Conservation (phyloP, 345 rosid genomes). For the Syzygium grande region DNA sequence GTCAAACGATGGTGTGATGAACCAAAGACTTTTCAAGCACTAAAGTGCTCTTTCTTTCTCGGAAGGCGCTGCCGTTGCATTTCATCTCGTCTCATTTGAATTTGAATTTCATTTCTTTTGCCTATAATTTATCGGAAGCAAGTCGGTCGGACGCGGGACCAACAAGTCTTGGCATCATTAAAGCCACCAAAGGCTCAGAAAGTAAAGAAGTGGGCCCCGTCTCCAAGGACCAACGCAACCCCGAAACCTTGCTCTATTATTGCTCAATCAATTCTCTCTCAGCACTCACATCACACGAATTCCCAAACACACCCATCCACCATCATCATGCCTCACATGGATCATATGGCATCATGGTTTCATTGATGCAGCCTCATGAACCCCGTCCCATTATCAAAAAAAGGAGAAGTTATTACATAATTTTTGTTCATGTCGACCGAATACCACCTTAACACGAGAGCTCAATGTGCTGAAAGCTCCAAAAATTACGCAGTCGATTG, state of each 20-base stretch:
- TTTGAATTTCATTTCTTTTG: neutral
- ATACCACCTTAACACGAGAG: neutral
- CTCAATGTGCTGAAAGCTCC: neutral
- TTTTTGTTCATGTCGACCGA: too few relatives aligned
- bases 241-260: neutral
- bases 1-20: too few relatives aligned
- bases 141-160: neutral
- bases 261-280: neutral
- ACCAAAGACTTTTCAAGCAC: too few relatives aligned
- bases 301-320: neutral
- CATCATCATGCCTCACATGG: neutral
- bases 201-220: neutral
- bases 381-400: neutral
- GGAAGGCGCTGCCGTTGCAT: neutral
- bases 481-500: neutral
- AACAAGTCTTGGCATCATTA: neutral
- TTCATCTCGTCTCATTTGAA: neutral
- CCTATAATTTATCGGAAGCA: neutral
- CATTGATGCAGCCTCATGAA: neutral
- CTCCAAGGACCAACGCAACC: too few relatives aligned
- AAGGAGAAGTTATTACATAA: neutral
- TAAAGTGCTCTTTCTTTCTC: neutral
- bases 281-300: neutral
- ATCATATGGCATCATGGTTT: neutral
- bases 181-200: neutral